phyloP scores from a whole-genome alignment of 176 grass and related monocot genomes.

The Carex cristatella region DNA sequence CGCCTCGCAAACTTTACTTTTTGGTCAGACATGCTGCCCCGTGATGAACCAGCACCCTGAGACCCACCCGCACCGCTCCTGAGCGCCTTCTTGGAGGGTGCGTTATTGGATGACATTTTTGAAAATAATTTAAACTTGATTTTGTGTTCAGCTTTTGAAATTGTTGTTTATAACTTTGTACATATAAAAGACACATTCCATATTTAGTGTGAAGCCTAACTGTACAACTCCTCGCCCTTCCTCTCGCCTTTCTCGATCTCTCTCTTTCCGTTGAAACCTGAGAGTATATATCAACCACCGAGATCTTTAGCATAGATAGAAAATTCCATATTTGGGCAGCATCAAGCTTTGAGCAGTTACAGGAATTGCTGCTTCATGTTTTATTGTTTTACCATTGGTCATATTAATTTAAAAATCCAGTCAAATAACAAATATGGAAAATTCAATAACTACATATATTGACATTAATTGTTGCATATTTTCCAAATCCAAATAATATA shows the following conservation, averaged over 20 bases:
- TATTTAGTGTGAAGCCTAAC: slow-evolving; percentile 22
- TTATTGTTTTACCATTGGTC: neutral
- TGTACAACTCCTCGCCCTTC: slow-evolving; percentile 5
- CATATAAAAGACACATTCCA: neutral
- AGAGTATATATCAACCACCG: slow-evolving; percentile 3
- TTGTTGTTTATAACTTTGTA: slow-evolving; percentile 4
- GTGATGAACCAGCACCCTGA: neutral
- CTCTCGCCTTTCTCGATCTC: neutral
- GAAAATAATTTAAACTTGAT: neutral
- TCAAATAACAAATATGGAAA: slow-evolving; percentile 6
- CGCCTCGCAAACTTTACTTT: slow-evolving; percentile 80
- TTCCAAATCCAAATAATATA: neutral
- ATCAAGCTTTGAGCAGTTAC: slow-evolving; percentile 7
- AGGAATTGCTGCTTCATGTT: neutral
- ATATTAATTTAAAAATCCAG: neutral
- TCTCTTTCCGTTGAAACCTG: slow-evolving; percentile 6
- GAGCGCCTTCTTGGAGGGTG: slow-evolving; percentile 51
- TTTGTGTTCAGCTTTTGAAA: slow-evolving; percentile 4
- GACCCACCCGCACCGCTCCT: slow-evolving; percentile 35
- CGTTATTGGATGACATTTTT: slow-evolving; percentile 17
- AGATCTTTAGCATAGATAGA: slow-evolving; percentile 6
- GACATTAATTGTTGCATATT: neutral
- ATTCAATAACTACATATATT: neutral
- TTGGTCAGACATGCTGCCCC: slow-evolving; percentile 30
- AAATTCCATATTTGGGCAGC: slow-evolving; percentile 13